A percentile compares a stretch with the other conserved stretches of the same genome.
phyloP scores from a whole-genome alignment of 768 basidiomycete species.

The Mycena rosella region DNA sequence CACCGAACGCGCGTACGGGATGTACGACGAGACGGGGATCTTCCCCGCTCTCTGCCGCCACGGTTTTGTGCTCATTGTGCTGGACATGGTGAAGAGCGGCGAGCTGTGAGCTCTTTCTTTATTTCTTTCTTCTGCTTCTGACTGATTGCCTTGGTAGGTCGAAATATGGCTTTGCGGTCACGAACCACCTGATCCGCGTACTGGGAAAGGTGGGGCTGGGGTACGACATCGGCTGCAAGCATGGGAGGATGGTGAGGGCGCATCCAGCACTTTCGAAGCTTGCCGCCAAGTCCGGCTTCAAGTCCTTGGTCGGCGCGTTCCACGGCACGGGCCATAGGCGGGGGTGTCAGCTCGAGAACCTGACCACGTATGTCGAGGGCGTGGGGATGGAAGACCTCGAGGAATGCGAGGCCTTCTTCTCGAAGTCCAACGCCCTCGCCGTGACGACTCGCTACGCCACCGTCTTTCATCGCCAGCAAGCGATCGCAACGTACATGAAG shows the following conservation, averaged over 20 bases:
- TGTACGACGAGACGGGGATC: not conserved
- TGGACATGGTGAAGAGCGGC: not conserved
- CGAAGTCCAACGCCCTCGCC: conserved; percentile 33
- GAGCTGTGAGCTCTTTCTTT: not conserved
- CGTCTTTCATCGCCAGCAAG: conserved; percentile 29
- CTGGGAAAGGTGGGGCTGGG: not conserved
- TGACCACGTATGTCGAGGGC: conserved; percentile 31
- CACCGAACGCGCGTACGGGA: not conserved
- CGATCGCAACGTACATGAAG: conserved; percentile 7
- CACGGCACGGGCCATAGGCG: conserved; percentile 30
- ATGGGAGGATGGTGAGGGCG: not conserved
- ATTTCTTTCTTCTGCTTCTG: too few species aligned
- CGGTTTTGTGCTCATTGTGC: not conserved
- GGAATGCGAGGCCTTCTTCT: conserved; percentile 30
- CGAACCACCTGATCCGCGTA: not conserved
- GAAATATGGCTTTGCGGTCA: not conserved
- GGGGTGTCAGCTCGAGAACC: conserved; percentile 27
- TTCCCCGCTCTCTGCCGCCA: not conserved
- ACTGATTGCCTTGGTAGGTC: not conserved
- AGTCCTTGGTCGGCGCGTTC: not conserved
- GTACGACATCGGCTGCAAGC: not conserved
- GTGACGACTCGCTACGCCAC: conserved; percentile 23
- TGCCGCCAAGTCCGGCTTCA: not conserved
- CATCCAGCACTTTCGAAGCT: not conserved
- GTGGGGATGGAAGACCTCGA: conserved; percentile 33